Conservation (phyloP, 306 rosid species). For the Delonix regia region DNA sequence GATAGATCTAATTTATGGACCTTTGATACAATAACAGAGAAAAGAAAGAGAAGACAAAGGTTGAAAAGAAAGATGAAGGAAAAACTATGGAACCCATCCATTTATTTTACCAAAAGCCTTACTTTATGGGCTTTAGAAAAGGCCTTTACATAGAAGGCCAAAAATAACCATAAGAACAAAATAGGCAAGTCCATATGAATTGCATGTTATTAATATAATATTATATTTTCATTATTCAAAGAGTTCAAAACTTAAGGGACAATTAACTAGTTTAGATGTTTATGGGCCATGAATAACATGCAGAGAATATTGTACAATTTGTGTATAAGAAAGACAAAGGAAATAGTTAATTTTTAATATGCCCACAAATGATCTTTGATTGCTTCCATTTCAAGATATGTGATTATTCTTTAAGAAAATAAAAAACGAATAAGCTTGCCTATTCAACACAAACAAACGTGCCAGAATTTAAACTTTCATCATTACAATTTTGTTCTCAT, state of each 20-base stretch:
- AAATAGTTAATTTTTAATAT: conserved; percentile 36
- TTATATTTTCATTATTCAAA: too few relatives aligned
- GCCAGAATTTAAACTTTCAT: too few relatives aligned
- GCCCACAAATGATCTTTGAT: conserved; percentile 26
- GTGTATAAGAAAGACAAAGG: conserved; percentile 39
- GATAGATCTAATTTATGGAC: neutral
- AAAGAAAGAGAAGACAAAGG: too few relatives aligned
- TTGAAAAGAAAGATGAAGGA: neutral
- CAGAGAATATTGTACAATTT: conserved; percentile 47
- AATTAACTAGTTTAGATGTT: conserved; percentile 47
- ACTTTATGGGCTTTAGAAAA: neutral
- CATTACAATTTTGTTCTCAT: too few relatives aligned
- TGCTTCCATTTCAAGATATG: conserved; percentile 27
- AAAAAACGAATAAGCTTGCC: too few relatives aligned
- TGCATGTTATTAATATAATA: neutral
- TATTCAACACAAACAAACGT: too few relatives aligned
- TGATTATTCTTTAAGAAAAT: conserved; percentile 6
- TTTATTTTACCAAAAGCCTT: neutral
- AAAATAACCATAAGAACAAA: neutral
- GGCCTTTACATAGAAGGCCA: neutral
- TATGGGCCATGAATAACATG: conserved; percentile 44
- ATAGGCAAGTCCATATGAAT: too few relatives aligned
- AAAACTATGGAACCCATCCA: neutral
- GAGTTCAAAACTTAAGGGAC: too few relatives aligned
- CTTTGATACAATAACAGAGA: neutral